Evolutionary conservation across 768 basidiomycete genomes (phyloP), one percentile per base, ranked within the genome.

Genomic region (Collybia mongolica): DNA sequence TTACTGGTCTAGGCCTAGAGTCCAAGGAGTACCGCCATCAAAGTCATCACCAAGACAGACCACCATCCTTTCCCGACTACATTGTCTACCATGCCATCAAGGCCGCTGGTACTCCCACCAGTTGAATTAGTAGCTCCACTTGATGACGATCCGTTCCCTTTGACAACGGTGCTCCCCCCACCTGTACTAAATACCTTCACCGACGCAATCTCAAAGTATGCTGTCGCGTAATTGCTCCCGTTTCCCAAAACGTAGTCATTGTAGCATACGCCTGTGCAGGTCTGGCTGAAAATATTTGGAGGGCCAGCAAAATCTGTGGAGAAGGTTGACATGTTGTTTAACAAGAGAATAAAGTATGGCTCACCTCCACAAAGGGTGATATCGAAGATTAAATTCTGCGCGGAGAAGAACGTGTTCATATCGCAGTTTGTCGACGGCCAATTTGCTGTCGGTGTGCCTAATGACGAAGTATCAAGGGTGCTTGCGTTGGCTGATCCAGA

Each of bases 171-270:
- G 53, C 54, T 68, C 11, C 61, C 61, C 22, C 68, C 69, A 18
- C 53, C 48, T 3, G 63, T 53, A 46, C 75, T 68, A 56, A 69
- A 84, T 12, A 84, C 68, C 40, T 76, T 73, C 51, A 88, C 72
- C 23, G 74, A 82, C 12, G 76, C 73, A 46, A 92, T 75, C 61
- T 91, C 88, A 56, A 90, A 93, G 69, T 83, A 87, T 0, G 86
- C 86, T 26, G 71, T 74, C 61, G 80, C 73, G 65, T 83, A 90
- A 56, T 75, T 77, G 15, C 81, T 75, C 2, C 81, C 76, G 49
- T 80, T 62, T 6, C 84, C 84, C 49, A 86, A 68, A 37, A 90
- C 87, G 50, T 81, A 87, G 68, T 86, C 80, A 9, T 76, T 72
- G 67, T 91, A 90, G 65, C 88, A 86, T 1, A 69, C 66, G n/a